phyloP scores from a whole-genome alignment of 1,284 basidiomycete species.

The Pholiota adiposa region DNA sequence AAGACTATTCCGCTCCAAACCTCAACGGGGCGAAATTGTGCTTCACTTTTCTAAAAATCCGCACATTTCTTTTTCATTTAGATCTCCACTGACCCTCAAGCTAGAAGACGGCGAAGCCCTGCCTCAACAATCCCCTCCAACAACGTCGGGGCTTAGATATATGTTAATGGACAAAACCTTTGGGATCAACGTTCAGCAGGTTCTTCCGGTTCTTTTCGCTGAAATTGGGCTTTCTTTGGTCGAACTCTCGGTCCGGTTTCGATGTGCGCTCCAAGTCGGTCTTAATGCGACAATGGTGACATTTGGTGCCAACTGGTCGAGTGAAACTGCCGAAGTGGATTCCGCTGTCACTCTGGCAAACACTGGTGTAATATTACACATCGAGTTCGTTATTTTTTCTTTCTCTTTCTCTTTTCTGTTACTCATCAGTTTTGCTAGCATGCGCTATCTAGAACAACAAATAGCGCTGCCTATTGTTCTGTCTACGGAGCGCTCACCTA shows the following conservation, averaged over 20 bases:
- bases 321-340: conserved; percentile 31
- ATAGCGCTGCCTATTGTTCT: conserved; percentile 41
- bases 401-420: conserved; percentile 2
- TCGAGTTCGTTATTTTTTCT: conserved; percentile 38
- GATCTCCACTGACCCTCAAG: conserved; percentile 34
- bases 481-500: conserved; percentile 33
- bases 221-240: conserved; percentile 39
- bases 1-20: conserved; percentile 36
- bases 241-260: conserved; percentile 41
- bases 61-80: conserved; percentile 35
- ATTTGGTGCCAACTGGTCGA: conserved; percentile 38
- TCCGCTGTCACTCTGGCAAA: conserved; percentile 34
- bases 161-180: conserved; percentile 33
- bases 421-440: conserved; percentile 18
- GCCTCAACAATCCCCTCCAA: conserved; percentile 31
- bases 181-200: conserved; percentile 36
- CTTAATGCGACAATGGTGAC: conserved; percentile 35
- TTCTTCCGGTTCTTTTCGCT: conserved; percentile 37
- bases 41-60: conserved; percentile 33
- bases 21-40: conserved; percentile 35
- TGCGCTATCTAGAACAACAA: conserved; percentile 31
- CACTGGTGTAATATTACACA: conserved; percentile 35
- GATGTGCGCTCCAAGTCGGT: conserved; percentile 36
- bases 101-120: conserved; percentile 18
- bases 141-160: conserved; percentile 38